Conservation (phyloP, 495 filamentous ascomycete species). For the Acidiella bohemica region DNA sequence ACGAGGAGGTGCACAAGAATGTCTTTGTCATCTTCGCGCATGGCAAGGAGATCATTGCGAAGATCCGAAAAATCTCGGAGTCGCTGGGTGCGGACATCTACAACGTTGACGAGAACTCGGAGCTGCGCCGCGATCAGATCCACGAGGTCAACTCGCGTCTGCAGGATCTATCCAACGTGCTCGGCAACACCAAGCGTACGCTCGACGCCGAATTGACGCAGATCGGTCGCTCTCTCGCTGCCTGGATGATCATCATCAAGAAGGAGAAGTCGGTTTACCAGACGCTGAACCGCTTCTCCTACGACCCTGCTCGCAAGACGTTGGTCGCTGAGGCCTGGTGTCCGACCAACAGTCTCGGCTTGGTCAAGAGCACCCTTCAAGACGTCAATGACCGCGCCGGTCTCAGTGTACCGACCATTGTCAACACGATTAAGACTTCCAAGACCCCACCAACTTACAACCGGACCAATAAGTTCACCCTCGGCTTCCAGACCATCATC, state of each 20-base stretch:
- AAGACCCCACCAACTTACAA: constrained; percentile 95
- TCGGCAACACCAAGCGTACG: constrained; percentile 91
- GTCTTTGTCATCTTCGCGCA: constrained; percentile 99
- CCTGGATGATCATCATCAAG: constrained; percentile 92
- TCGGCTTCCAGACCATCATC: constrained; percentile 97
- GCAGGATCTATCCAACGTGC: constrained; percentile 75
- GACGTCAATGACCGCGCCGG: constrained; percentile 95
- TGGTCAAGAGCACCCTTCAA: constrained; percentile 88
- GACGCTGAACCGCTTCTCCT: constrained; percentile 90
- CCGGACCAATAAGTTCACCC: constrained; percentile 94
- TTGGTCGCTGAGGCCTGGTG: constrained; percentile 97
- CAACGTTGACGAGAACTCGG: constrained; percentile 92
- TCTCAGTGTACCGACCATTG: constrained; percentile 86
- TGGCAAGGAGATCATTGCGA: constrained; percentile 91
- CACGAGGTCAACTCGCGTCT: constrained; percentile 91
- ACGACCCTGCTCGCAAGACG: constrained; percentile 88
- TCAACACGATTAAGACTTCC: constrained; percentile 90
- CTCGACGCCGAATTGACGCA: constrained; percentile 85
- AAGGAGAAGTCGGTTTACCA: constrained; percentile 99
- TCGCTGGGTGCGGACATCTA: constrained; percentile 91
- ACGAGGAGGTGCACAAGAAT: constrained; percentile 88
- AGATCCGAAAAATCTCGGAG: constrained; percentile 98
- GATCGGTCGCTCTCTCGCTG: constrained; percentile 75
- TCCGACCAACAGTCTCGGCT: constrained; percentile 75
- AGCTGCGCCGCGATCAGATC: constrained; percentile 83